These are phyloP conservation scores for Mycena crocata DNA, from an alignment of 768 basidiomycete genomes.

Conservation along the genomic window DNA sequence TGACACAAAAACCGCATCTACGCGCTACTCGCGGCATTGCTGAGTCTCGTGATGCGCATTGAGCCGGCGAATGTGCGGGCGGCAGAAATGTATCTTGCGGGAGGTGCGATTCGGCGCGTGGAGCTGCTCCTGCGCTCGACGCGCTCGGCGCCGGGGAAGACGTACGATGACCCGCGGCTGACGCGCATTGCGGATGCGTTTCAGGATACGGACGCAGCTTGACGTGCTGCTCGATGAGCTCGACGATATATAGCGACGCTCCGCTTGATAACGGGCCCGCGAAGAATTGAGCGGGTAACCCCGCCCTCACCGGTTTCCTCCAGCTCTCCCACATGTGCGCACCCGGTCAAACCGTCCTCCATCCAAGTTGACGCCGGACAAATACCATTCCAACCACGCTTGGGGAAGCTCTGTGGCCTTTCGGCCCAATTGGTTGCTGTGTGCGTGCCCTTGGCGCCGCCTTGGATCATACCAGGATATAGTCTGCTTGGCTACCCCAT, in stretches of 20 bases:
- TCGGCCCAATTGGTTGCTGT: no score
- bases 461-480: no score
- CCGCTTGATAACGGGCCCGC: constrained; percentile 33
- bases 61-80: constrained; percentile 25
- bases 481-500: no score
- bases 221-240: constrained; percentile 30
- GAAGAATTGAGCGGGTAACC: constrained; percentile 36
- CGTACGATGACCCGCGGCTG: constrained; percentile 22
- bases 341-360: no score
- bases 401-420: no score
- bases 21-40: constrained; percentile 27
- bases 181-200: neutral
- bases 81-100: constrained; percentile 28
- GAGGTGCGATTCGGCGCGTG: constrained; percentile 22
- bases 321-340: no score
- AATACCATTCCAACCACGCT: no score
- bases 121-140: constrained; percentile 38
- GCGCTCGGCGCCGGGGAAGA: constrained; percentile 4
- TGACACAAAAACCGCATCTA: constrained; percentile 38
- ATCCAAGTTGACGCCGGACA: no score
- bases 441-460: no score
- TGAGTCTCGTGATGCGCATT: constrained; percentile 17
- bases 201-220: constrained; percentile 19
- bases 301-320: no score
- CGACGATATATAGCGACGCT: constrained; percentile 31